Base-by-base conservation (phyloP, 2,329 filamentous ascomycete species). In the Arthroderma sp. region DNA sequence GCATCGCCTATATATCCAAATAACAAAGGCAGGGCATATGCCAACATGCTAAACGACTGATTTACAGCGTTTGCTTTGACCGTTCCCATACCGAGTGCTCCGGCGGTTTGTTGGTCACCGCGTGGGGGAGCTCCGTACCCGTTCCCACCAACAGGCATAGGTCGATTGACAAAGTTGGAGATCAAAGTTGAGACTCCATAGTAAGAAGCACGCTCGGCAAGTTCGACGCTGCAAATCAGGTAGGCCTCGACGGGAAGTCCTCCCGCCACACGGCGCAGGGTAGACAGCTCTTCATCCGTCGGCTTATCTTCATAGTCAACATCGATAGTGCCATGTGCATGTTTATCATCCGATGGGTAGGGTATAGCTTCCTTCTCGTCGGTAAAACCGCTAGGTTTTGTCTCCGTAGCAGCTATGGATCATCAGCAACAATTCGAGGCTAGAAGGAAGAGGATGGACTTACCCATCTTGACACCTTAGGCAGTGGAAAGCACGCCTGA, bases 111-210 rank as follows among this genome's bases (percentile, higher is more conserved):
- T 37, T 66, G 52, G 9, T 59, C 57, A 2, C 50, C 55, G 10
- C 51, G 49, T 10, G 61, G 52, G 28, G 62, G 58, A 1, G 63
- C 64, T 43, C 64, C 64, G n/a, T 51, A 51, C 34, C 62, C 62
- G 48, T 63, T 62, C 3, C 62, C 62, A 29, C 65, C 70, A 1
- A 53, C 42, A 3, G 74, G 74, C 6, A 78, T 10, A 3, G 73
- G 71, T 6, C 73, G 72, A 52, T 81, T 74, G 54, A 82, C 71
- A 52, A 73, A 82, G 56, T 82, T 82, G 49, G 66, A 67, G 56
- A 78, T 77, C 5, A 74, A 60, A 0, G 69, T 70, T 49, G 72
- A 66, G 4, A 70, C 65, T 48, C 75, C 76, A 53, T 77, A 78
- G 63, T 74, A 80, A 0, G 74, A 78, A 2, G 75, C 75, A 44